Evolutionary conservation across 768 basidiomycete genomes (phyloP), one percentile per base, ranked within the genome.

Genomic region (Filobasidium wieringae): DNA sequence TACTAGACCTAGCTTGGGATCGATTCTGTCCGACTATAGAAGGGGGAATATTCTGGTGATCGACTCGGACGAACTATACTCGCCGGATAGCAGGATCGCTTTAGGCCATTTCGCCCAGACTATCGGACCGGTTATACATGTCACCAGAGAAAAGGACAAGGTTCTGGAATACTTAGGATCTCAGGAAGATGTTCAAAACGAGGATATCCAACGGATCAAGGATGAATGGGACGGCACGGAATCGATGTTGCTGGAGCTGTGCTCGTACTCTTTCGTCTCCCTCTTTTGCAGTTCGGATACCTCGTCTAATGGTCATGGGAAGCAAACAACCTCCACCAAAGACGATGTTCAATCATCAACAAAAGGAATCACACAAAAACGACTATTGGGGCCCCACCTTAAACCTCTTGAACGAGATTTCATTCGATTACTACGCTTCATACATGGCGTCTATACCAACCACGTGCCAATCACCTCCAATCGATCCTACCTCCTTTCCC

Each of bases 361-460:
- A 24, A 15, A 30, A 15, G 8, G 27, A 15, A 17, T 15, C 15
- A 34, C 22, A 14, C 45, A 49, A 49, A 22, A 26, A 26, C 14
- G 45, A 14, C 15, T 26, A 7, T 49, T 26, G 45, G 4, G 3
- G 19, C 34, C 36, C 22, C 53, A 19, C 15, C 14, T 55, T 22
- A 55, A 55, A 41, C 12, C 29, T 22, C 9, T 55, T 15, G 54
- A 55, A 34, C 33, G 34, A 15, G 59, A 60, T 47, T 55, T 60
- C 40, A 56, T 54, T 31, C 53, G 59, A 15, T 49, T 60, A 3
- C 30, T 60, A 24, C 54, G 54, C n/a, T 60, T 60, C 37, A 55
- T 60, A 12, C 34, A 31, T n/a, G 59, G 59, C 3, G 50, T 55
- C 1, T 53, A 60, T 49, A 60, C 59, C 53, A 60, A 60, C 30